Percentiles rank a stretch among this genome's conserved stretches.
Conservation (phyloP, 1,284 basidiomycete species). For the Naganishia sp. region DNA sequence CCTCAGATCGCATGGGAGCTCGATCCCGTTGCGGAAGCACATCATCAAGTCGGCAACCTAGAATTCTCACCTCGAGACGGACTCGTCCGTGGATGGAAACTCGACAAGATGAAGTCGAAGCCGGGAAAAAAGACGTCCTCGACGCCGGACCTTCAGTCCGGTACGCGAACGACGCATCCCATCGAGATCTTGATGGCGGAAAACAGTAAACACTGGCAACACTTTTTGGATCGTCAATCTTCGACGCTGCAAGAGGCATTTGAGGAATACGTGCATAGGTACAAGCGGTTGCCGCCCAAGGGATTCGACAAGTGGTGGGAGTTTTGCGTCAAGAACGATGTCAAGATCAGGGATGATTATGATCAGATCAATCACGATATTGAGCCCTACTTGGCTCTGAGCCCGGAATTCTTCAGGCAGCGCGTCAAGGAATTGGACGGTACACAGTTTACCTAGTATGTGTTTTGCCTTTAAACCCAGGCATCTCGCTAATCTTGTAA, state of each 20-base stretch:
- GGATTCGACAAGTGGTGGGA: constrained; percentile 56
- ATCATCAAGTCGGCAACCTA: constrained; percentile 29
- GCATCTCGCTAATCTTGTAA: not conserved
- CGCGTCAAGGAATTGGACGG: constrained; percentile 38
- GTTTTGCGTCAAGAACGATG: constrained; percentile 47
- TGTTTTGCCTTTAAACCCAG: not conserved
- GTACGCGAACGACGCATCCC: constrained; percentile 44
- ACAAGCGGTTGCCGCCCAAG: constrained; percentile 53
- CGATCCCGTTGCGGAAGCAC: constrained; percentile 15
- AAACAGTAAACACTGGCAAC: constrained; percentile 44
- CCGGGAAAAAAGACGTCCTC: constrained; percentile 3
- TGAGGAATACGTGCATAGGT: constrained; percentile 51
- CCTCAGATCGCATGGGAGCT: constrained; percentile 7
- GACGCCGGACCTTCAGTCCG: constrained; percentile 1
- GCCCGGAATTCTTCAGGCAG: constrained; percentile 43
- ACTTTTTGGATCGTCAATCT: constrained; percentile 47
- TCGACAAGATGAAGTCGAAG: constrained; percentile 11
- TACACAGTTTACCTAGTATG: constrained; percentile 42
- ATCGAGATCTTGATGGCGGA: constrained; percentile 46
- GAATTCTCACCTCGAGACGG: constrained; percentile 30
- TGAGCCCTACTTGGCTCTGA: constrained; percentile 49
- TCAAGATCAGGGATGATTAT: constrained; percentile 55
- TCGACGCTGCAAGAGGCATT: constrained; percentile 52
- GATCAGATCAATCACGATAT: constrained; percentile 51
- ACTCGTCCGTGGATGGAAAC: constrained; percentile 31